Conservation (phyloP, 1,284 basidiomycete genomes). For the Sanghuangporus sanghuang region DNA sequence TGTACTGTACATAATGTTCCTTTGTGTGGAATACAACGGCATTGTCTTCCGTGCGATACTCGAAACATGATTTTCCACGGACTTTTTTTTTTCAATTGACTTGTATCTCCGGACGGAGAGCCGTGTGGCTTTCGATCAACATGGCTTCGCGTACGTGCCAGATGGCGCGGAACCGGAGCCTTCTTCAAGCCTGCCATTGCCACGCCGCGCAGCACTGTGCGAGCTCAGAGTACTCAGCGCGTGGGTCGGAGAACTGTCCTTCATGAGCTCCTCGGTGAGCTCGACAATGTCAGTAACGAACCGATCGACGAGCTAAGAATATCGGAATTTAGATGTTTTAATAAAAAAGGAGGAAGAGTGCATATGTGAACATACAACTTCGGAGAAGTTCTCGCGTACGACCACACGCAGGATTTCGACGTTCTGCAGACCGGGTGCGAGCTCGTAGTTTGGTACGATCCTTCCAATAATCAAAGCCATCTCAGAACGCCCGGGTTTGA, state of each 20-base stretch:
- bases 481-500: too few species aligned
- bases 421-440: constrained; percentile 64
- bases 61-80: background rate
- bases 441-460: constrained; percentile 87
- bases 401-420: constrained; percentile 85
- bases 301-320: constrained; percentile 51
- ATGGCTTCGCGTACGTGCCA: constrained; percentile 65
- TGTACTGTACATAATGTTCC: too few species aligned
- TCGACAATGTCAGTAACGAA: constrained; percentile 60
- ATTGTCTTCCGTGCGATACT: too few species aligned
- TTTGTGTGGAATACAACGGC: too few species aligned
- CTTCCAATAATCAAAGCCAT: constrained; percentile 25
- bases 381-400: constrained; percentile 71
- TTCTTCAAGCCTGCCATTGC: constrained; percentile 37
- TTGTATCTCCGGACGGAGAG: background rate
- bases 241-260: constrained; percentile 43
- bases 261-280: constrained; percentile 49
- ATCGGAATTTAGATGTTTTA: constrained; percentile 10
- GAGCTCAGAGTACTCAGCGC: constrained; percentile 42
- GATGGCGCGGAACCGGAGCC: constrained; percentile 41
- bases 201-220: constrained; percentile 26
- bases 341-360: background rate
- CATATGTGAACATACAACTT: constrained; percentile 33
- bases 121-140: constrained; percentile 31
- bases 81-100: background rate